Percentiles rank a stretch among this genome's conserved stretches.
These are phyloP conservation scores for Hura crepitans DNA, from an alignment of 441 rosid species.

Conservation along the genomic window DNA sequence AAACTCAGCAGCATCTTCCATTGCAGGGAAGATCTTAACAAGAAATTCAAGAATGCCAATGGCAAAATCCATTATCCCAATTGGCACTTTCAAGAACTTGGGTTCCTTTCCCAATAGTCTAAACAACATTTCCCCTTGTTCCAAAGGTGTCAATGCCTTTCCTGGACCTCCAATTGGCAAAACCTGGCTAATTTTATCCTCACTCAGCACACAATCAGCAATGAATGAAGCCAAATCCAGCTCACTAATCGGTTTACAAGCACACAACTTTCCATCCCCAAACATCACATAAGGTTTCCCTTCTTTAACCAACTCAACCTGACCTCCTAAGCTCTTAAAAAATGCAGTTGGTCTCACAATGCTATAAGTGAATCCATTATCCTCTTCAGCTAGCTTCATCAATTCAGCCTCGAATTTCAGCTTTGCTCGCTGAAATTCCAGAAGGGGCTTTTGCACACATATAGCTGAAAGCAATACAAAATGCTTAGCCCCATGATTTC, in stretches of 20 bases:
- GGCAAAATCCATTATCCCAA: slow-evolving; percentile 80
- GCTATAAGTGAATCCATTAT: slow-evolving; percentile 51
- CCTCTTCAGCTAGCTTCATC: slow-evolving; percentile 40
- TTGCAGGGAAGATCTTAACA: slow-evolving; percentile 59
- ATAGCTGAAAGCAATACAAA: slow-evolving; percentile 81
- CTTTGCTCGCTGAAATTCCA: slow-evolving; percentile 77
- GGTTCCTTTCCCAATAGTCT: slow-evolving; percentile 69
- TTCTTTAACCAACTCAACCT: slow-evolving; percentile 80
- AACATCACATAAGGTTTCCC: slow-evolving; percentile 98
- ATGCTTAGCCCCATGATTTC: slow-evolving; percentile 65
- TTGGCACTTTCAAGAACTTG: slow-evolving; percentile 82
- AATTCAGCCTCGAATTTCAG: slow-evolving; percentile 71
- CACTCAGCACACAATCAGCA: slow-evolving; percentile 67
- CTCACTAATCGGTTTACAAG: slow-evolving; percentile 94
- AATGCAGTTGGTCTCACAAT: slow-evolving; percentile 92
- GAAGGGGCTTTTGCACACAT: slow-evolving; percentile 77
- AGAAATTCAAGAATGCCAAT: slow-evolving; percentile 66
- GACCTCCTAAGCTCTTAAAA: slow-evolving; percentile 90
- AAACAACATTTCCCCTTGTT: slow-evolving; percentile 82
- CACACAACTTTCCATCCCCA: slow-evolving; percentile 85
- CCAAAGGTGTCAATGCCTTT: slow-evolving; percentile 77
- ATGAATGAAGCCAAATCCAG: slow-evolving; percentile 74
- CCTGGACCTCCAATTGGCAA: slow-evolving; percentile 96
- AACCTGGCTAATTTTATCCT: slow-evolving; percentile 59
- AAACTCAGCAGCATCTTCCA: slow-evolving; percentile 92